Base-by-base conservation (phyloP, 805 yeast genomes). In the Zygosaccharomyces lentus region DNA sequence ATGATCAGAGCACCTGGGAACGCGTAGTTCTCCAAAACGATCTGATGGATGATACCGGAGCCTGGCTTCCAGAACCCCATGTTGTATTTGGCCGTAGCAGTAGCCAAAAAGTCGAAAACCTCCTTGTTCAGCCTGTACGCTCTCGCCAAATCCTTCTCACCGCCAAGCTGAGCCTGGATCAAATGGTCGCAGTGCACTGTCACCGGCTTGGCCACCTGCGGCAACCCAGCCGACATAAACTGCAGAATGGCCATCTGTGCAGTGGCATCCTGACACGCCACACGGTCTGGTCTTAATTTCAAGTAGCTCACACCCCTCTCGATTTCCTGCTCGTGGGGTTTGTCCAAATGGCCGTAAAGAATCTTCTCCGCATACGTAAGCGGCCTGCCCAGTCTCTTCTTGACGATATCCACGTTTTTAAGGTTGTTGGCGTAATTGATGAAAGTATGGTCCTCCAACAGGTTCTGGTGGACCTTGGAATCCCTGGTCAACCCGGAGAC, bases 1-100 rank as follows among this genome's bases (percentile, higher is more conserved):
- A 90, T 81, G 76, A 90, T 84, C 75, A 90, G 78, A 56, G 91
- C 87, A 74, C 98, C 98, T 69, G 98, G 98, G 81, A 86, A 87
- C 51, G 96, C 93, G 71, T 87, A 90, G 77, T 90, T 91, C 76
- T 90, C 98, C 64, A 90, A 77, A 40, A 90, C 95, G 57, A 90
- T 91, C 76, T 90, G 98, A 74, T 90, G 98, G 63, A 90, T 90
- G 62, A 90, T 90, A 78, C 98, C 98, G 34, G 96, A 89, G 64
- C 97, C 97, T 61, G 97, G 96, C 66, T 90, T 90, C 98, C 98
- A 90, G 81, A 90, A 90, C 70, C 95, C 96, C 69, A 90, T 85
- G 75, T 91, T 89, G 75, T 90, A 90, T 75, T 89, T 90, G 61
- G 91, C 89, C 62, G 95, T 88, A 55, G 96, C 90, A 47, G 89